Base-by-base conservation (phyloP, 192 early-diverging fungal genomes). In the Funneliformis geosporum region DNA sequence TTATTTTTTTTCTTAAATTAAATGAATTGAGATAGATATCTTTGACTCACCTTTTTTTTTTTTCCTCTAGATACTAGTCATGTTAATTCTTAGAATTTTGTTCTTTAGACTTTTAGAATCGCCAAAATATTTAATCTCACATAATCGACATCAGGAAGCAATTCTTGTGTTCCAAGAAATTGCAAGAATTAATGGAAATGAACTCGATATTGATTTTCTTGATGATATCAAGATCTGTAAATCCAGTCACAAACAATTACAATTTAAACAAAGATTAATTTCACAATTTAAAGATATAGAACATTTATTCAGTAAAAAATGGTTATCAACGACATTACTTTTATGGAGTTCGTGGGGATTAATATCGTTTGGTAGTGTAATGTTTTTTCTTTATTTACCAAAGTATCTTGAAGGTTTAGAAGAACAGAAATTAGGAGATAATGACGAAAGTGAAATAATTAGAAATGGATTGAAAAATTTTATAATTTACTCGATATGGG, bases 301-400 rank as follows among this genome's bases (percentile, higher is more conserved):
- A 27, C 87, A 89, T 5, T 78, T 94, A 62, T 84, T 93, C 81
- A 75, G 76, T 10, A 86, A 85, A 0, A 73, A 84, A 72, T 88
- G 89, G 80, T 77, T 89, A 40, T 65, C 84, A n/a, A 94, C 92
- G 2, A 93, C 94, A 2, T 60, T 91, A 0, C 75, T 95, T 67
- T 85, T 96, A 33, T 94, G 91, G 89, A 64, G 81, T 21, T 94
- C 95, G 55, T 96, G 95, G 95, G 86, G 87, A 0, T 78, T 94
- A n/a, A 88, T 93, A 4, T 85, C 93, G 1, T 83, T 94, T 81
- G 95, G 91, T 0, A 95, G 90, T 80, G 93, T 91, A 25, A 95
- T 94, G 87, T 95, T 96, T 82, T 95, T 95, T 83, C 92, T 91
- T 14, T 95, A 95, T 81, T 76, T 95, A 11, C 93, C 95, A 46